Evolutionary conservation across 78 protist species (phyloP), one percentile per base, ranked within the genome.

Genomic region (Blattamonas nauphoetae): DNA sequence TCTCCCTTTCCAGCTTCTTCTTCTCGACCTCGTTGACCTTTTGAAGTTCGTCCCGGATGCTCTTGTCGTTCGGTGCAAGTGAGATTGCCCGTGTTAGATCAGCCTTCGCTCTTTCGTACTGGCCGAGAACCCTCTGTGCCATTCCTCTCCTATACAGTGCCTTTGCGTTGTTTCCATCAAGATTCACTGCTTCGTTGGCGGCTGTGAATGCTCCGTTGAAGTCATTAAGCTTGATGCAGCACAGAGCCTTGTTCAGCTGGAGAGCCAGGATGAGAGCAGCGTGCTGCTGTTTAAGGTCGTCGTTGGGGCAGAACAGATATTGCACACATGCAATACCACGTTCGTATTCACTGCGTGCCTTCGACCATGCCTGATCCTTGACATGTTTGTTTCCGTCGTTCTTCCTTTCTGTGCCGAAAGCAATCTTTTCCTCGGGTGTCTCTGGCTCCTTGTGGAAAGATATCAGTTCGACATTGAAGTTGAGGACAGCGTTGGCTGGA

Each of bases 391-490:
- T 55, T 55, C 71, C 71, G 11, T 55, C 21, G 38, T 55, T 11
- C 21, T 55, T 55, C 21, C 71, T 55, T 55, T 79, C 83, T 5
- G 6, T 4, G 41, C 83, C 83, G 41, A 38, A 79, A 4, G 4
- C 43, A 6, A 79, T 6, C 41, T 79, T 79, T 21, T 79, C 43
- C 41, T 6, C 83, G 33, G 83, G 83, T 4, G 83, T 79, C 21
- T 79, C 83, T 21, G 83, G 83, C 41, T 33, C 43, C 32, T 6
- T 79, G 43, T 79, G 41, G 42, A 77, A 33, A 34, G 6, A 45
- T 33, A 88, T 3, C 41, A 91, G 71, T 88, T 88, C 91, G 36
- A 91, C 43, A 4, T 89, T 88, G 55, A 88, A 91, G 3, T 11
- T n/a, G 35, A 91, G 81, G 36, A 87, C 55, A n/a, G 91, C 0